phyloP scores from a whole-genome alignment of 495 filamentous ascomycete species.

The Aspergillus cristatus region DNA sequence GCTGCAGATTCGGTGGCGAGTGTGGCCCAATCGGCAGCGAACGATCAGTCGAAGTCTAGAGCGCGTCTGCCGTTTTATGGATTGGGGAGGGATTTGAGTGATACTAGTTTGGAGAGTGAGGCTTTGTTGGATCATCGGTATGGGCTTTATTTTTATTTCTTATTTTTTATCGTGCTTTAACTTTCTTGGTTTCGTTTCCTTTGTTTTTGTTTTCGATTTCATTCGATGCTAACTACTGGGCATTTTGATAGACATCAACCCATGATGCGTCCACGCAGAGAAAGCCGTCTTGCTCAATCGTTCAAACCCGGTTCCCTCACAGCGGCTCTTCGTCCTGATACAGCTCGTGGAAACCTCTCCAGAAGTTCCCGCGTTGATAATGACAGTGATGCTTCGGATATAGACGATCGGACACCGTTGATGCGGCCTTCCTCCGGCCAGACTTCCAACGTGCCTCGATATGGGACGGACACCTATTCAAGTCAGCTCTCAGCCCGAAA shows the following conservation, averaged over 20 bases:
- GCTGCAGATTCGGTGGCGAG: slow-evolving; percentile 13
- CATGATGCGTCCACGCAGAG: slow-evolving; percentile 58
- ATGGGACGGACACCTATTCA: slow-evolving; percentile 30
- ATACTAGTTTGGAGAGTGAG: slow-evolving; percentile 74
- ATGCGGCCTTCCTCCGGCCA: slow-evolving; percentile 21
- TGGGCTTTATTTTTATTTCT: neutral
- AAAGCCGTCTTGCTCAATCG: slow-evolving; percentile 42
- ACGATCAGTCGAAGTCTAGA: slow-evolving; percentile 18
- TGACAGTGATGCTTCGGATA: slow-evolving; percentile 43
- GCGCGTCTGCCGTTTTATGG: slow-evolving; percentile 47
- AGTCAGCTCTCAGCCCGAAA: slow-evolving; percentile 20
- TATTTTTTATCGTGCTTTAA: neutral
- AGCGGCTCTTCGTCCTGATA: slow-evolving; percentile 14
- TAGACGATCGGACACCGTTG: slow-evolving; percentile 34
- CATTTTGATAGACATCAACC: slow-evolving; percentile 51
- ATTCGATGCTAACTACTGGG: slow-evolving; percentile 2
- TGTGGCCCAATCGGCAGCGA: slow-evolving; percentile 20
- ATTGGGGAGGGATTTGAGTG: slow-evolving; percentile 53
- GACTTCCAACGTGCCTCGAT: slow-evolving; percentile 18
- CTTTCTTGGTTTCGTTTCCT: too few relatives aligned
- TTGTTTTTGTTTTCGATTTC: neutral
- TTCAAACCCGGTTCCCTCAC: slow-evolving; percentile 35
- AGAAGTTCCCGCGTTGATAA: slow-evolving; percentile 22
- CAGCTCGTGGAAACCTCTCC: slow-evolving; percentile 20
- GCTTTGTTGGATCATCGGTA: slow-evolving; percentile 74